These are phyloP conservation scores for Leptographium radiaticola DNA, from an alignment of 2,329 filamentous ascomycete species.

Conservation along the genomic window DNA sequence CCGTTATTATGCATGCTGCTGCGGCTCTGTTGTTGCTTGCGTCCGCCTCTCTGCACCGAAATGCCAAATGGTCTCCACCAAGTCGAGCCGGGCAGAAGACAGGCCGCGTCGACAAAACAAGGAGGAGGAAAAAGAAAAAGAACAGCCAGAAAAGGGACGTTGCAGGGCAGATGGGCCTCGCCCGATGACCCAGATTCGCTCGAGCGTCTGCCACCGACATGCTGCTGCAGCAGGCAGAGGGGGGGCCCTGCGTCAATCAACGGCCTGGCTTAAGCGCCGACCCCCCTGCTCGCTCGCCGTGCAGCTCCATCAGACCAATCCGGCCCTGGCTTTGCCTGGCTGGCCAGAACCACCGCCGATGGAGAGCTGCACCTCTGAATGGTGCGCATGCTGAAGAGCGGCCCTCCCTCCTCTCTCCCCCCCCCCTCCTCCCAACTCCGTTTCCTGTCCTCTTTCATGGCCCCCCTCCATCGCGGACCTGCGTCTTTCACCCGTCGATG, in stretches of 20 bases:
- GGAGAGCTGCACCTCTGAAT: background rate
- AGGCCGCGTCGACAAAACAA: background rate
- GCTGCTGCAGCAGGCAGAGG: background rate
- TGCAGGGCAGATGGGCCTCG: no score
- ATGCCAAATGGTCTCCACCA: no score
- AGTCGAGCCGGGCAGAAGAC: no score
- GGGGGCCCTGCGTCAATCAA: background rate
- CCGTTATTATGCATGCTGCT: no score
- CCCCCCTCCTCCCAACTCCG: background rate
- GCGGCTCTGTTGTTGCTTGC: no score
- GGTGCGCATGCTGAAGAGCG: background rate
- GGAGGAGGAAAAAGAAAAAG: background rate
- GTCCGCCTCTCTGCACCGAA: no score
- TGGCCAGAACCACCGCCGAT: background rate
- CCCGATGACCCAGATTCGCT: background rate
- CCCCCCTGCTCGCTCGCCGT: constrained; percentile 33
- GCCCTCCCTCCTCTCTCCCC: background rate
- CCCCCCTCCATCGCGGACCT: background rate
- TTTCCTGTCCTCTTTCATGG: background rate
- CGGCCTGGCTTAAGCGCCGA: constrained; percentile 41
- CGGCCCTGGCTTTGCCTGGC: background rate
- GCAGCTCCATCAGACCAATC: constrained; percentile 28
- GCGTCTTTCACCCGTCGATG: background rate
- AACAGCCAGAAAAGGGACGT: background rate
- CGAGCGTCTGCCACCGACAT: background rate